Percentiles rank a stretch among this genome's conserved stretches.
Evolutionary conservation across 176 grass and related monocot genomes (phyloP).

Genomic region (Lolium perenne): DNA sequence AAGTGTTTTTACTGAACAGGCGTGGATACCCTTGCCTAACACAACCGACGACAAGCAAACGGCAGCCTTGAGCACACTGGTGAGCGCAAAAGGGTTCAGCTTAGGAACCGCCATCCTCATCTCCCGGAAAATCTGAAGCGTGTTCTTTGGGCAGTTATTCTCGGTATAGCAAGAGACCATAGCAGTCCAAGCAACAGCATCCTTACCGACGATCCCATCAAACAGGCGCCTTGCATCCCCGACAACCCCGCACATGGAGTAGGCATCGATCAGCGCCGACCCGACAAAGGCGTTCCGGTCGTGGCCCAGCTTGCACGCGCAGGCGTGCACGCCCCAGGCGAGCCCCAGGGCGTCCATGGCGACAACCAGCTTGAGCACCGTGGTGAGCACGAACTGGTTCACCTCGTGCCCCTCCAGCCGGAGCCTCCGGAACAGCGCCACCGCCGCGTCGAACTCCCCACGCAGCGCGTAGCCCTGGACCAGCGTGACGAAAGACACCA

Average conservation of each 20-base stretch:
- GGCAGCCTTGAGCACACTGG: conserved; percentile 42
- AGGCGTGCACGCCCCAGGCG: conserved; percentile 32
- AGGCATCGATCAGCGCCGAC: conserved; percentile 40
- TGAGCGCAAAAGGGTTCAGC: conserved; percentile 46
- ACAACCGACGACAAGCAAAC: conserved; percentile 41
- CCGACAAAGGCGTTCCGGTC: conserved; percentile 46
- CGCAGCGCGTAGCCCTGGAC: conserved; percentile 20
- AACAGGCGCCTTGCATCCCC: conserved; percentile 28
- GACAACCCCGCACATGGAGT: conserved; percentile 42
- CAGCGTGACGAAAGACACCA: conserved; percentile 51
- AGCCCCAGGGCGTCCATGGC: conserved; percentile 35
- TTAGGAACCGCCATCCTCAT: conserved; percentile 38
- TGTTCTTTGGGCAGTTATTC: conserved; percentile 34
- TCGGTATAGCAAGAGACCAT: conserved; percentile 56
- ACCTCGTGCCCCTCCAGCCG: conserved; percentile 46
- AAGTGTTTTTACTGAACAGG: conserved; percentile 42
- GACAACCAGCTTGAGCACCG: conserved; percentile 39
- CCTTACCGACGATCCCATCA: conserved; percentile 38
- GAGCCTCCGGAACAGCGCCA: conserved; percentile 27
- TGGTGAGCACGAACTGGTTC: conserved; percentile 57
- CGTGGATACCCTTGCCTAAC: conserved; percentile 51
- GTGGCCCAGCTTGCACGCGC: conserved; percentile 44
- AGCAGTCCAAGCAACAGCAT: conserved; percentile 44
- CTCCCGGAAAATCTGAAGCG: conserved; percentile 39
- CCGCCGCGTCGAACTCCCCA: neutral